Base-by-base conservation (phyloP, 139 green algal species). In the Haematococcus lacustris region DNA sequence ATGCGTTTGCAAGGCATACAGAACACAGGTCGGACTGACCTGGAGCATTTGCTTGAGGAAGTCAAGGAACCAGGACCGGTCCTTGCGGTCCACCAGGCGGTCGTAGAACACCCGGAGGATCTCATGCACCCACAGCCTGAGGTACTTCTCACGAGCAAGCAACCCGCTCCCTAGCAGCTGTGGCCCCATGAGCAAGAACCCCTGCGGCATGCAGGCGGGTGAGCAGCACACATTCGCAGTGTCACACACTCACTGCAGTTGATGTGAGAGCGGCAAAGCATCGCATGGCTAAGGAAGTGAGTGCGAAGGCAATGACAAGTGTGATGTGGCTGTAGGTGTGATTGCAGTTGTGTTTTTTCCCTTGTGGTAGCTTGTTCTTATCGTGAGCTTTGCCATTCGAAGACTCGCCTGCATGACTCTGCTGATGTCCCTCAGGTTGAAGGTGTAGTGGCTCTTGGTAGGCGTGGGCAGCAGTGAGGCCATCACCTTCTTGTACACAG, bases 401-500 rank as follows among this genome's bases (percentile, higher is more conserved):
- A 57, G 47, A 57, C 78, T 73, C 80, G 85, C 89, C 77, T 93
- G 90, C 73, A 94, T 86, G 26, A 93, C 88, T 57, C 91, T 89
- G 73, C 77, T 85, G 17, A 94, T 79, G 73, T 96, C 89, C 1
- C 91, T 76, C 76, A 94, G 82, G 82, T 91, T 96, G 89, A 96
- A 96, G 34, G 85, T 91, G 83, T 96, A 96, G 83, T 96, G 91
- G 23, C 67, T 87, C 72, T 87, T 89, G 13, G 87, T 83, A 34
- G 91, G 91, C 2, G 91, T 96, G 25, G 88, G 88, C 72, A 93
- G 84, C 74, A 93, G 80, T 57, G 59, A 73, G 4, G 59, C 28
- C 60, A 80, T 78, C 28, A 83, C 79, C 9, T 71, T 79, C 51
- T 68, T 69, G 79, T 86, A 89, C 33, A 89, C 70, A 4, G 82